Evolutionary conservation across 148 eudicot species (phyloP), one percentile per base, ranked within the genome.

Genomic region (Camellia japonica): DNA sequence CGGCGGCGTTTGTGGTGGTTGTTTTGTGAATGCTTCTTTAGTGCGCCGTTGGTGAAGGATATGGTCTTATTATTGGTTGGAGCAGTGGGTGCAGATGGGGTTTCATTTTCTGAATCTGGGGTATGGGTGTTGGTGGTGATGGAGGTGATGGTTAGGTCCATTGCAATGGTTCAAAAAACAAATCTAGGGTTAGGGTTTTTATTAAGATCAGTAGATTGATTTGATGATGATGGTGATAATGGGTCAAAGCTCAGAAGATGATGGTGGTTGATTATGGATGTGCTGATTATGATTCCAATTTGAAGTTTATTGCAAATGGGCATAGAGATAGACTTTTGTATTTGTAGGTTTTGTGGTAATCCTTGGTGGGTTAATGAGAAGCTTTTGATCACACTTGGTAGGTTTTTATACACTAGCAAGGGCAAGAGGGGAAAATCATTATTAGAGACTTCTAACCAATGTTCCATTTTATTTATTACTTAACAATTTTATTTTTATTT

Each of bases 71-170:
- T 30, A 49, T 77, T 18, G 75, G 76, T 65, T 71, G 70, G 52
- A 70, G 64, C 4, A 55, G 79, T 6, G 1, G 72, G 4, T 38
- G 89, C 38, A 30, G 38, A 92, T 16, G 91, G 91, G 64, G 88
- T 85, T 20, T 89, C 91, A 9, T 76, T 79, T 69, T 87, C 89
- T 7, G 92, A 71, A 59, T 88, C 87, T 0, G 69, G 43, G 54
- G 72, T 77, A 41, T 65, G 75, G 14, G 80, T 49, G 74, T 81
- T 19, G 70, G 19, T n/a, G 23, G 19, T 16, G 20, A 71, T 75
- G 74, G 79, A 6, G 23, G 20, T 56, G 71, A 15, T 49, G 71
- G 67, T 19, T 63, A 12, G 67, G 38, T 80, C 67, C 82, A 76
- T 79, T 58, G 3, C 12, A 23, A 30, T 23, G 3, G 44, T 2